Evolutionary conservation across 192 early-diverging fungal species (phyloP).

Genomic region (Chytriomyces hyalinus): DNA sequence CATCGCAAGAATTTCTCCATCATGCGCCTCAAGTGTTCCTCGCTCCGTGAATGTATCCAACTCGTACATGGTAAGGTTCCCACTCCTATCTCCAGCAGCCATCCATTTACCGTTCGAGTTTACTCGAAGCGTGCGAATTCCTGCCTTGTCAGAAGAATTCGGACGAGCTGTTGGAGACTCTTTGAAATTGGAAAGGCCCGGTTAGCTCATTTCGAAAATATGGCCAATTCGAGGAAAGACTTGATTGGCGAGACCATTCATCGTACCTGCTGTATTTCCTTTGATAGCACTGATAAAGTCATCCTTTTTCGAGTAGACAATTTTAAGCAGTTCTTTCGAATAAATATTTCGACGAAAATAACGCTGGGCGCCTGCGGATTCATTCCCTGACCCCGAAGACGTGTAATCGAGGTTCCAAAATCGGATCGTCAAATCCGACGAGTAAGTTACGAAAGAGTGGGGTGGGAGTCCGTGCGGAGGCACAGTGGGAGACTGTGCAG

Average conservation of each 20-base stretch:
- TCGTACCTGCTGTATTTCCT: no score
- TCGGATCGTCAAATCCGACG: conserved; percentile 75
- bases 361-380: conserved; percentile 18
- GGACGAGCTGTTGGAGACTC: neutral
- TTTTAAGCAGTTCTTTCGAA: conserved; percentile 63
- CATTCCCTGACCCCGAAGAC: neutral
- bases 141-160: conserved; percentile 50
- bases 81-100: conserved; percentile 75
- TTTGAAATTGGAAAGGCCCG: neutral
- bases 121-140: conserved; percentile 71
- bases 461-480: conserved; percentile 48
- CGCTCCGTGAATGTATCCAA: conserved; percentile 65
- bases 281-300: conserved; percentile 21
- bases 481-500: neutral
- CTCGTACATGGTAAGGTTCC: conserved; percentile 71
- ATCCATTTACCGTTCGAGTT: conserved; percentile 67
- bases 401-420: conserved; percentile 76
- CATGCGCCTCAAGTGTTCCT: conserved; percentile 75
- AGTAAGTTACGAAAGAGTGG: conserved; percentile 74
- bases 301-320: conserved; percentile 61
- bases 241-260: no score
- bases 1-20: conserved; percentile 76
- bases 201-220: no score
- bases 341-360: conserved; percentile 63
- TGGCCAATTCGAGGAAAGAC: no score